Conservation (phyloP, 73 alveolate genomes). For the Loxodes magnus region DNA sequence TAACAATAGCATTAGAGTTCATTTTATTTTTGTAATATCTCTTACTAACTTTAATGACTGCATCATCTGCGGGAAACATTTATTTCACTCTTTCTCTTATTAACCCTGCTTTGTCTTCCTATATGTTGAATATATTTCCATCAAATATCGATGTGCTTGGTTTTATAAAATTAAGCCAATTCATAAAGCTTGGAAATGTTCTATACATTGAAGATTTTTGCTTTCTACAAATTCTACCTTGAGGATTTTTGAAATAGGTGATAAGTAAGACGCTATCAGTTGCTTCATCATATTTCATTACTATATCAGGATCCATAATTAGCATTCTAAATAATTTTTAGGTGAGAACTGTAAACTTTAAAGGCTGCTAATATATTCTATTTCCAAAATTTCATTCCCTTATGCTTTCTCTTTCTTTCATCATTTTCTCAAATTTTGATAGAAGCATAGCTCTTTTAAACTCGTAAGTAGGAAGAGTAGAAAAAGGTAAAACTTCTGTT, state of each 20-base stretch:
- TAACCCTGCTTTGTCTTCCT: slow-evolving; percentile 51
- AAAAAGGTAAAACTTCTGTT: slow-evolving; percentile 18
- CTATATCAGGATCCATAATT: slow-evolving; percentile 48
- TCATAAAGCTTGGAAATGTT: slow-evolving; percentile 49
- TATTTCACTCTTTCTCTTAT: slow-evolving; percentile 46
- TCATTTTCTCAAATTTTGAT: slow-evolving; percentile 30
- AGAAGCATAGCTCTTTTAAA: slow-evolving; percentile 20
- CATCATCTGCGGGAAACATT: slow-evolving; percentile 80
- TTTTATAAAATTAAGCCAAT: slow-evolving; percentile 34
- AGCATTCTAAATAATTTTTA: slow-evolving; percentile 35
- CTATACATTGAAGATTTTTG: slow-evolving; percentile 43
- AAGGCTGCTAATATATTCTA: slow-evolving; percentile 58
- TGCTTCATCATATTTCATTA: slow-evolving; percentile 39
- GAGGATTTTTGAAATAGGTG: slow-evolving; percentile 64
- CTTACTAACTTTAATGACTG: slow-evolving; percentile 39
- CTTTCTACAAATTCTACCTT: slow-evolving; percentile 70
- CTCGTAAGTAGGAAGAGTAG: slow-evolving; percentile 16
- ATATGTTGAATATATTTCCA: slow-evolving; percentile 55
- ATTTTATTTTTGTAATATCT: not conserved
- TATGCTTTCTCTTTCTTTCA: slow-evolving; percentile 51
- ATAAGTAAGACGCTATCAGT: slow-evolving; percentile 53
- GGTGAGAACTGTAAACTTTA: slow-evolving; percentile 30
- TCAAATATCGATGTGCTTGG: slow-evolving; percentile 15
- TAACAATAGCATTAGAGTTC: slow-evolving; percentile 18
- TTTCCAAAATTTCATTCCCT: slow-evolving; percentile 54